Evolutionary conservation across 805 yeast genomes (phyloP).

Genomic region (Saturnispora mendoncae): DNA sequence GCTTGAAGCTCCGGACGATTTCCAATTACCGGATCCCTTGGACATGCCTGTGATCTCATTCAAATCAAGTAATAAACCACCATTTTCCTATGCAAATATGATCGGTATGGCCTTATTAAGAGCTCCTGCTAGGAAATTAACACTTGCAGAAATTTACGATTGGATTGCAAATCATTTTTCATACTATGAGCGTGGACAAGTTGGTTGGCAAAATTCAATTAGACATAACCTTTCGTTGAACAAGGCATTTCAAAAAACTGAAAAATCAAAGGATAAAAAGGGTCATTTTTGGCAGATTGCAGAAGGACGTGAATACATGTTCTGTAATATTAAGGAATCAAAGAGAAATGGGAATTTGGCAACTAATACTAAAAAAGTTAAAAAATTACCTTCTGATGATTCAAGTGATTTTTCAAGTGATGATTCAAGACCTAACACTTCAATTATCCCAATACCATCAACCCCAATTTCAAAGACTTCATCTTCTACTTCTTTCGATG

Average conservation of each 20-base stretch:
- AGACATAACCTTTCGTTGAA: slow-evolving; percentile 89
- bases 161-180: slow-evolving; percentile 87
- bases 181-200: slow-evolving; percentile 75
- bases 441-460: neutral
- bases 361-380: no score
- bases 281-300: slow-evolving; percentile 93
- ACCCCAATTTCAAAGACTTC: slow-evolving; percentile 8
- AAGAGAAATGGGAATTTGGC: no score
- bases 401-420: neutral
- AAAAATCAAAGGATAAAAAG: slow-evolving; percentile 81
- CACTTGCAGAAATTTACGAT: slow-evolving; percentile 74
- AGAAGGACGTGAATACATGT: slow-evolving; percentile 73
- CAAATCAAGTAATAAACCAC: slow-evolving; percentile 63
- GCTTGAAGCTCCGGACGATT: slow-evolving; percentile 23
- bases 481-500: neutral
- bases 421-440: neutral
- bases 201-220: slow-evolving; percentile 97
- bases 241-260: slow-evolving; percentile 87
- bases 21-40: slow-evolving; percentile 29
- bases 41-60: slow-evolving; percentile 38
- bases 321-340: slow-evolving; percentile 52
- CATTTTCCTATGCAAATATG: slow-evolving; percentile 86
- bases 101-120: slow-evolving; percentile 89
- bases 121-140: slow-evolving; percentile 61
- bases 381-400: no score